Evolutionary conservation across 1,284 basidiomycete species (phyloP), one percentile per base, ranked within the genome.

Genomic region (Erythrobasidium hasegawianum): DNA sequence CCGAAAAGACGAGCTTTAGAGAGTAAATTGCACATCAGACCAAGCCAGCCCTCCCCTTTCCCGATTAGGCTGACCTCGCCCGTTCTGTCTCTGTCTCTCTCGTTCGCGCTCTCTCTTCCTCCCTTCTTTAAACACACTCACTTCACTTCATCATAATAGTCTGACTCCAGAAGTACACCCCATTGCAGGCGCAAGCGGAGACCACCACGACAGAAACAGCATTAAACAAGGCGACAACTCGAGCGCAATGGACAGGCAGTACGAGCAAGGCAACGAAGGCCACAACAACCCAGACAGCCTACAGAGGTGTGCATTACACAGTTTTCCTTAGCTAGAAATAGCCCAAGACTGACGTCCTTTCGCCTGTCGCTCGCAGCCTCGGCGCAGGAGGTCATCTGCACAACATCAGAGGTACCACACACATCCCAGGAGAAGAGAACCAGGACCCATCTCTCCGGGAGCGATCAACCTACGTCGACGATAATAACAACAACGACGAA

Each of bases 381-480:
- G 33, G 33, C 8, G 50, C 3, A 22, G 18, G 18, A 5, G 43
- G 43, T 16, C n/a, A 20, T 9, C 9, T 53, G 18, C 50, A 53
- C 26, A 22, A 22, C 50, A 53, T 53, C 26, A 22, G 20, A 16
- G 50, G 50, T 3, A 53, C 50, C 7, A 24, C 50, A 20, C 50
- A 53, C 50, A 53, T 53, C 26, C 50, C 50, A 16, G 50, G 50
- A 7, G 22, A 53, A 27, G 43, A 47, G 14, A 16, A 47, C 43
- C 43, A 47, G 43, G 43, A 47, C 14, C 43, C 43, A 18, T n/a
- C 16, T 18, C 16, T 47, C 7, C 43, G 43, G 8, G 16, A 47
- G 7, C 16, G 22, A 24, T 7, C 43, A 24, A 16, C 4, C 43
- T 47, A 47, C 14, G n/a, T 47, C 4, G 20, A 20, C 26, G 26